These are phyloP conservation scores for Endogone sp. DNA, from an alignment of 192 early-diverging fungal species.

Conservation along the genomic window DNA sequence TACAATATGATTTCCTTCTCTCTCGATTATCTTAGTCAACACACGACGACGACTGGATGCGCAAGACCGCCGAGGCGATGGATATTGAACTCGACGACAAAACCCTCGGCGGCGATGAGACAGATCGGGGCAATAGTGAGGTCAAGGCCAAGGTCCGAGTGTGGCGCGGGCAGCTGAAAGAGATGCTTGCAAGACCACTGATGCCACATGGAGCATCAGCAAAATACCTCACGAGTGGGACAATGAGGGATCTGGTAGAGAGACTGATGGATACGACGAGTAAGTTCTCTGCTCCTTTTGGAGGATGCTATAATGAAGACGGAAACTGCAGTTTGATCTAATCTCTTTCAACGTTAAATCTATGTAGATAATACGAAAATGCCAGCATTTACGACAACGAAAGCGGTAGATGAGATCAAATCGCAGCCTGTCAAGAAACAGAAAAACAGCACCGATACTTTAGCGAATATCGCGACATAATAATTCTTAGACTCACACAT, in stretches of 20 bases:
- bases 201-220: slow-evolving; percentile 48
- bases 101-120: slow-evolving; percentile 20
- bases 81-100: slow-evolving; percentile 81
- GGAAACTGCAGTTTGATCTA: neutral
- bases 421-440: neutral
- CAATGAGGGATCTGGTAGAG: slow-evolving; percentile 59
- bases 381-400: neutral
- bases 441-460: too few relatives aligned
- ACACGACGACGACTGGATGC: slow-evolving; percentile 71
- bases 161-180: slow-evolving; percentile 39
- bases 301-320: neutral
- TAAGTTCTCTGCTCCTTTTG: neutral
- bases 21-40: too few relatives aligned
- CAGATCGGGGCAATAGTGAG: slow-evolving; percentile 34
- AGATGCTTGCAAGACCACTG: slow-evolving; percentile 38
- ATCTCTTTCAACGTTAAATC: neutral
- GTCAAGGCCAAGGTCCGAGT: slow-evolving; percentile 40
- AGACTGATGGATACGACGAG: slow-evolving; percentile 39
- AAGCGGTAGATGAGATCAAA: neutral
- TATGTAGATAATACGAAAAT: neutral
- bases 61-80: slow-evolving; percentile 73
- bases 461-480: too few relatives aligned
- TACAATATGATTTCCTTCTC: too few relatives aligned
- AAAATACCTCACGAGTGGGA: slow-evolving; percentile 62
- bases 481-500: too few relatives aligned